These are phyloP conservation scores for Suillus discolor DNA, from an alignment of 768 basidiomycete species.

Conservation along the genomic window DNA sequence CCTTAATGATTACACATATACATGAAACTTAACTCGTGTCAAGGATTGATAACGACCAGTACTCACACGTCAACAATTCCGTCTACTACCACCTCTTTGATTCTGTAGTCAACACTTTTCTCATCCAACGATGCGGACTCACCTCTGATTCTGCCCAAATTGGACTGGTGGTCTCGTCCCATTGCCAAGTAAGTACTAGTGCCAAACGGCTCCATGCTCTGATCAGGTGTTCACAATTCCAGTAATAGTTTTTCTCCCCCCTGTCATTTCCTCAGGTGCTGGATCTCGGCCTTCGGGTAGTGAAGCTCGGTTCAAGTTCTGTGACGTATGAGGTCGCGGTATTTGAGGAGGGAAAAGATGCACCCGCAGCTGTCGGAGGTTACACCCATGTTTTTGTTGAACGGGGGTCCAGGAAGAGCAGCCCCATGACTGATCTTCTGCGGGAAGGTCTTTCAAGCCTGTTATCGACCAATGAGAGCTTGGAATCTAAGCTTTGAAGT, in stretches of 20 bases:
- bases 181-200: slow-evolving; percentile 53
- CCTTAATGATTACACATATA: background rate
- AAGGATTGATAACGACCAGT: slow-evolving; percentile 90
- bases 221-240: background rate
- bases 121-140: slow-evolving; percentile 64
- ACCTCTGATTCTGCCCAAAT: slow-evolving; percentile 57
- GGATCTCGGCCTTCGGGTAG: slow-evolving; percentile 70
- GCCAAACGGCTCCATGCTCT: background rate
- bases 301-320: slow-evolving; percentile 70
- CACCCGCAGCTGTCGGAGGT: slow-evolving; percentile 47
- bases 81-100: slow-evolving; percentile 84
- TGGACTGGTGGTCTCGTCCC: slow-evolving; percentile 79
- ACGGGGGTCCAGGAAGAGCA: slow-evolving; percentile 56
- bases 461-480: background rate
- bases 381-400: slow-evolving; percentile 90
- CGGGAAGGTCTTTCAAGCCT: slow-evolving; percentile 46
- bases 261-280: slow-evolving; percentile 73
- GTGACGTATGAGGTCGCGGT: slow-evolving; percentile 82
- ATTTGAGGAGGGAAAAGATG: slow-evolving; percentile 44
- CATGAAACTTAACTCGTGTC: background rate
- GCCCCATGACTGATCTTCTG: slow-evolving; percentile 43
- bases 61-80: slow-evolving; percentile 80
- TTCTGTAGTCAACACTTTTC: slow-evolving; percentile 79
- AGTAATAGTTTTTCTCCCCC: slow-evolving; percentile 65
- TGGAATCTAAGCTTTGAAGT: slow-evolving; percentile 24